Conservation (phyloP, 202 grass and related monocot genomes). For the Saccharum hybrid region DNA sequence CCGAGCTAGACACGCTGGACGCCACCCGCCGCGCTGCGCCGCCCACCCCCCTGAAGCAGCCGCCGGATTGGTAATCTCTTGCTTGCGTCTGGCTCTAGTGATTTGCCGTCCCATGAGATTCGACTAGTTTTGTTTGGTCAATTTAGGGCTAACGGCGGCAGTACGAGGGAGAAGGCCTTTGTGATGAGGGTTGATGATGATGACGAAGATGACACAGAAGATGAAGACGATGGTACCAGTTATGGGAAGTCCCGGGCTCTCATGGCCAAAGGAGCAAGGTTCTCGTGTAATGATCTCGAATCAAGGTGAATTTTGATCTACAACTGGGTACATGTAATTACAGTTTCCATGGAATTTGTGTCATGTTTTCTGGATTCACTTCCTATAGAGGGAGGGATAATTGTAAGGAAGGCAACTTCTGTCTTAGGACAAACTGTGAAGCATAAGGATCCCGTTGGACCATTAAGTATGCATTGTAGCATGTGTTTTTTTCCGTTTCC, state of each 20-base stretch:
- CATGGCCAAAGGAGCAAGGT: conserved; percentile 43
- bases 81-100: not conserved
- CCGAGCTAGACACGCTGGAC: conserved; percentile 25
- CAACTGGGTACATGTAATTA: conserved; percentile 28
- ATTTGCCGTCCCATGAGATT: not conserved
- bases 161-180: conserved; percentile 43
- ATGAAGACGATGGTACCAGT: conserved; percentile 24
- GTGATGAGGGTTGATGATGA: conserved; percentile 59
- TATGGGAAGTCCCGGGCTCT: not conserved
- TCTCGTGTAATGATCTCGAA: conserved; percentile 48
- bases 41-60: conserved; percentile 52
- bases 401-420: not conserved
- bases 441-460: not conserved
- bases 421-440: conserved; percentile 5
- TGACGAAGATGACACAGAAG: conserved; percentile 38
- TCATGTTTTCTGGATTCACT: conserved; percentile 21
- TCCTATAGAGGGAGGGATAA: not conserved
- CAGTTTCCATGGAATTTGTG: conserved; percentile 19
- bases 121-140: not conserved
- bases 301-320: conserved; percentile 47
- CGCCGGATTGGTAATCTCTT: conserved; percentile 44
- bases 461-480: conserved; percentile 18
- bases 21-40: conserved; percentile 6
- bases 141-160: conserved; percentile 34
- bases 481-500: not conserved